Evolutionary conservation across 441 rosid genomes (phyloP).

Genomic region (Sinapis alba): DNA sequence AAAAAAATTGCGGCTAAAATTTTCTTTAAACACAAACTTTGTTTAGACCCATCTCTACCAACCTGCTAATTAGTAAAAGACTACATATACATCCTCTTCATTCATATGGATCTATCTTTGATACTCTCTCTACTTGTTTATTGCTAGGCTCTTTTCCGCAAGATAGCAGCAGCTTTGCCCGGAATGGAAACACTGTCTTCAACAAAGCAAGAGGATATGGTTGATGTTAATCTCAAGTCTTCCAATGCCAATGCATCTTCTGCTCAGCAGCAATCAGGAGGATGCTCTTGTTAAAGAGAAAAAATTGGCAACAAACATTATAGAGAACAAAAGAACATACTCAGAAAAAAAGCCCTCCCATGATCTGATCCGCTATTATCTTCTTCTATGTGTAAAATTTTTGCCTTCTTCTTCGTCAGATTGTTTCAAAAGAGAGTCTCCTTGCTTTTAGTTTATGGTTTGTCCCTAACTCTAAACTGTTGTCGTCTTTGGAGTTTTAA

Average conservation of each 20-base stretch:
- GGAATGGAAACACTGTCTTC: conserved; percentile 96
- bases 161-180: conserved; percentile 91
- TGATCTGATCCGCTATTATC: conserved; percentile 11
- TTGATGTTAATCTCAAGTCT: conserved; percentile 86
- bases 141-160: conserved; percentile 77
- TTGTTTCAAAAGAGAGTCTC: conserved; percentile 11
- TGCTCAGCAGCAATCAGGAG: conserved; percentile 71
- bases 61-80: conserved; percentile 1
- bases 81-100: neutral
- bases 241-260: conserved; percentile 61
- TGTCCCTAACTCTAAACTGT: conserved; percentile 22
- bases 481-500: conserved; percentile 25
- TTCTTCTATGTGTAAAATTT: conserved; percentile 43
- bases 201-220: conserved; percentile 91
- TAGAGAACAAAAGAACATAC: conserved; percentile 12
- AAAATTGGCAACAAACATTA: conserved; percentile 17
- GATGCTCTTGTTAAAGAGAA: conserved; percentile 64
- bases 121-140: neutral
- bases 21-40: neutral
- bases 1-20: neutral
- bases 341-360: conserved; percentile 16
- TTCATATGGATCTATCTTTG: neutral
- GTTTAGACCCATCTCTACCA: conserved; percentile 1
- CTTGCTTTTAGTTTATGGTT: conserved; percentile 24
- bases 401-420: conserved; percentile 32